Evolutionary conservation across 164 flowering plant species (phyloP).

Genomic region (Macadamia tetraphylla): DNA sequence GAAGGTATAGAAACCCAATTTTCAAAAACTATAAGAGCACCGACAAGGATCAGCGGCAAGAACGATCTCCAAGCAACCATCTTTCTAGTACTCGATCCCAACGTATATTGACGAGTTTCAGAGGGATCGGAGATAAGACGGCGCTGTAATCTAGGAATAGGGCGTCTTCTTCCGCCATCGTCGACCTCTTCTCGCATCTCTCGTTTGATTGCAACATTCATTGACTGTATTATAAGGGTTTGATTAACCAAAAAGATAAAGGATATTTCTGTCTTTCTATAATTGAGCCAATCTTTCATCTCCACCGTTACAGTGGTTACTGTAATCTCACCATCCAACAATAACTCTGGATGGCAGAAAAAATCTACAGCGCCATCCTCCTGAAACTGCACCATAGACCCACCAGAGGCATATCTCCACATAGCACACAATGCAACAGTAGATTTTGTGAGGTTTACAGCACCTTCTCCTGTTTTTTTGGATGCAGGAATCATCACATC

Average conservation of each 20-base stretch:
- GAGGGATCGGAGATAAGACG: too few relatives aligned
- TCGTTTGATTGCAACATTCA: not conserved
- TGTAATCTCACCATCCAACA: too few relatives aligned
- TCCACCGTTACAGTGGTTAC: too few relatives aligned
- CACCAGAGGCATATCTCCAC: too few relatives aligned
- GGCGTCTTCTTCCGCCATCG: constrained; percentile 8
- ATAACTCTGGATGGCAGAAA: too few relatives aligned
- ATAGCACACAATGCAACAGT: too few relatives aligned
- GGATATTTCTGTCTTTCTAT: constrained; percentile 9
- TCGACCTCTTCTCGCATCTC: not conserved
- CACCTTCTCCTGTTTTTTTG: too few relatives aligned
- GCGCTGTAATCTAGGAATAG: constrained; percentile 1
- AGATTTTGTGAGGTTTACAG: too few relatives aligned
- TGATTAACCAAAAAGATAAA: constrained; percentile 1
- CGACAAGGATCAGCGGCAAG: constrained; percentile 17
- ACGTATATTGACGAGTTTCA: not conserved
- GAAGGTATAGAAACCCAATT: constrained; percentile 44
- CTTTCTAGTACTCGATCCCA: not conserved
- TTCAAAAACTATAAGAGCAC: constrained; percentile 30
- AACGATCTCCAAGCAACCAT: constrained; percentile 18
- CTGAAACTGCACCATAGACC: too few relatives aligned
- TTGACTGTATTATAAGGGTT: constrained; percentile 3
- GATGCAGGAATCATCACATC: too few relatives aligned
- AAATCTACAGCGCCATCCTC: too few relatives aligned
- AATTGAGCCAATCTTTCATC: too few relatives aligned